A percentile compares a stretch with the other conserved stretches of the same genome.
Evolutionary conservation across 2,329 filamentous ascomycete species (phyloP).

Genomic region (Elsinoe fawcettii): DNA sequence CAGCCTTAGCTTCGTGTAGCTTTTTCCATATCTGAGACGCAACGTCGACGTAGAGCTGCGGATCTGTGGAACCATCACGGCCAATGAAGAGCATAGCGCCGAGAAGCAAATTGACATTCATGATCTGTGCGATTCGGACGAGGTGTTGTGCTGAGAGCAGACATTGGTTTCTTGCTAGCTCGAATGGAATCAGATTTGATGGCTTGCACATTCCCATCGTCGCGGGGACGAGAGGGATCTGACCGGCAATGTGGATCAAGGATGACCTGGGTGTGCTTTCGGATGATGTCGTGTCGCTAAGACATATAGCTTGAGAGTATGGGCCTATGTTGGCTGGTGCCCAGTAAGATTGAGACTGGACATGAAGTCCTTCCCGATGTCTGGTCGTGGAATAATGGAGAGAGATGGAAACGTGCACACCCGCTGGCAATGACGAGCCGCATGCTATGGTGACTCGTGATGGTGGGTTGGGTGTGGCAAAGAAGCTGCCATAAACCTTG

Average conservation of each 20-base stretch:
- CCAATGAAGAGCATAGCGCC: slow-evolving; percentile 69
- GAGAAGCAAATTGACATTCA: slow-evolving; percentile 66
- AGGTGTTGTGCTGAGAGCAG: slow-evolving; percentile 79
- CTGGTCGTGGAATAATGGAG: slow-evolving; percentile 25
- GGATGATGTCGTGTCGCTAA: slow-evolving; percentile 29
- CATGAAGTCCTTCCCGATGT: slow-evolving; percentile 57
- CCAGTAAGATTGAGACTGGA: slow-evolving; percentile 93
- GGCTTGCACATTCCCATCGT: slow-evolving; percentile 56
- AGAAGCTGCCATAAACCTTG: slow-evolving; percentile 64
- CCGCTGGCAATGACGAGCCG: slow-evolving; percentile 56
- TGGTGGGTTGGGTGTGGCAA: slow-evolving; percentile 71
- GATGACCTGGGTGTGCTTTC: slow-evolving; percentile 19
- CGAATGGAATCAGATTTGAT: slow-evolving; percentile 33
- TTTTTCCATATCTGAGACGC: slow-evolving; percentile 38
- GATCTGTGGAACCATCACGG: slow-evolving; percentile 29
- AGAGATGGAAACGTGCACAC: slow-evolving; percentile 54
- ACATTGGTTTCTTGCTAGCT: slow-evolving; percentile 45
- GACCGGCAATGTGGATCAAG: slow-evolving; percentile 68
- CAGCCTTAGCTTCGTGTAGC: slow-evolving; percentile 23
- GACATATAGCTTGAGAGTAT: slow-evolving; percentile 78
- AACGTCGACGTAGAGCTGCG: slow-evolving; percentile 22
- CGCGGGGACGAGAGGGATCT: slow-evolving; percentile 78
- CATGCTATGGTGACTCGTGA: slow-evolving; percentile 76
- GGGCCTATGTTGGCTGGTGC: slow-evolving; percentile 96
- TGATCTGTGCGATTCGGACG: slow-evolving; percentile 68